Evolutionary conservation across 768 basidiomycete species (phyloP).

Genomic region (Cystofilobasidium macerans): DNA sequence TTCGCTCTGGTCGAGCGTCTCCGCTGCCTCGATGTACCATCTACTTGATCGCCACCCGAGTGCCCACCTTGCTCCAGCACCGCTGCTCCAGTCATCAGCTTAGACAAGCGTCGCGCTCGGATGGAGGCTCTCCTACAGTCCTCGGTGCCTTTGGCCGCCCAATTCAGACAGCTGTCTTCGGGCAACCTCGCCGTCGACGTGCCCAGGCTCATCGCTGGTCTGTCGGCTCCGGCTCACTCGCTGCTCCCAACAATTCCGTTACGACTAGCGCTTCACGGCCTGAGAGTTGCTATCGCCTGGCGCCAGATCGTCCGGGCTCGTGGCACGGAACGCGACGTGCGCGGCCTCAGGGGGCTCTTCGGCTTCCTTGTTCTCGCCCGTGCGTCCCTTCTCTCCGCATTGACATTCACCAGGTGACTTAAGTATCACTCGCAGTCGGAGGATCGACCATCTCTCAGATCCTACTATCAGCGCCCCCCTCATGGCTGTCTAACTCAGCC

Average conservation of each 20-base stretch:
- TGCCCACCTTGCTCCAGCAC: too few species aligned
- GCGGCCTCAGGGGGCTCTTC: background rate
- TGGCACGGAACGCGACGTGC: background rate
- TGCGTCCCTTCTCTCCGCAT: background rate
- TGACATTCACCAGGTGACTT: background rate
- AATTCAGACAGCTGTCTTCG: too few species aligned
- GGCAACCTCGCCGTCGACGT: background rate
- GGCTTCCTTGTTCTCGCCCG: background rate
- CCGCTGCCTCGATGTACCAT: too few species aligned
- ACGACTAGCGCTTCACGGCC: background rate
- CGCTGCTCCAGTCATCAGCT: too few species aligned
- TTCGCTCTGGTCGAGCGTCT: too few species aligned
- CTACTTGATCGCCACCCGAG: too few species aligned
- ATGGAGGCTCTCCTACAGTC: background rate
- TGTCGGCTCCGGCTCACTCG: background rate
- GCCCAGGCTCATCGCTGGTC: background rate
- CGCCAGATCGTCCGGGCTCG: background rate
- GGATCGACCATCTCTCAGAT: background rate
- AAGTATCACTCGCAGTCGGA: background rate
- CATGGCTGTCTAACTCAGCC: background rate
- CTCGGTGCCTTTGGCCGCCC: background rate
- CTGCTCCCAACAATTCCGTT: background rate
- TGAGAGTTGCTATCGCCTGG: background rate
- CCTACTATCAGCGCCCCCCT: background rate
- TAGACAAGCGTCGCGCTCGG: too few species aligned